These are phyloP conservation scores for Triticum dicoccoides DNA, from an alignment of 176 grass and related monocot genomes.

Conservation along the genomic window DNA sequence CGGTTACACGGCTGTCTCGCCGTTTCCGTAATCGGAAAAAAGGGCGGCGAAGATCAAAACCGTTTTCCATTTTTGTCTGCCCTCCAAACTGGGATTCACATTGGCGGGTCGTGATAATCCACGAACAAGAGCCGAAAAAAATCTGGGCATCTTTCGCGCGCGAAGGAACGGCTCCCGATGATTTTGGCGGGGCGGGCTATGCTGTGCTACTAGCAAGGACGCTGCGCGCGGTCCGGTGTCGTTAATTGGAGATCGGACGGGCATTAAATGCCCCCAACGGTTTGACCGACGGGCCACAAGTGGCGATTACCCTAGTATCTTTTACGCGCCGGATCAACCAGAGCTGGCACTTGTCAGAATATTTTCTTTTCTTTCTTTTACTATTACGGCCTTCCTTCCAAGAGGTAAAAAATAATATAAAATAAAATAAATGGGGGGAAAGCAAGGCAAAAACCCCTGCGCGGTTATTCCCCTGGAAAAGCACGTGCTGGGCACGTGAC, in stretches of 20 bases:
- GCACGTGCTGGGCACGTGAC: background rate
- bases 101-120: background rate
- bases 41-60: background rate
- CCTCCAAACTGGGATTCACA: background rate
- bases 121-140: background rate
- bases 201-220: background rate
- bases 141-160: background rate
- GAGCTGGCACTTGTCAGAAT: background rate
- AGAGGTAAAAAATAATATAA: background rate
- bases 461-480: background rate
- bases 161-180: background rate
- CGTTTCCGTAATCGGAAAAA: background rate
- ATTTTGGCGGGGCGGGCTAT: background rate
- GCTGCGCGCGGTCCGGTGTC: background rate
- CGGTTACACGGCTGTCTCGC: background rate
- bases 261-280: background rate
- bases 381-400: too few species aligned
- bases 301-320: background rate
- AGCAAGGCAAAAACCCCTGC: background rate
- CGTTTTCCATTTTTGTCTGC: background rate
- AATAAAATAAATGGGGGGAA: background rate
- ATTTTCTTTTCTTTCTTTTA: background rate
- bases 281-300: background rate
- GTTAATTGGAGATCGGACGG: background rate
- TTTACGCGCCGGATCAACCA: background rate